These are phyloP conservation scores for Mortierella sp. DNA, from an alignment of 371 early-diverging fungal genomes.

Conservation along the genomic window DNA sequence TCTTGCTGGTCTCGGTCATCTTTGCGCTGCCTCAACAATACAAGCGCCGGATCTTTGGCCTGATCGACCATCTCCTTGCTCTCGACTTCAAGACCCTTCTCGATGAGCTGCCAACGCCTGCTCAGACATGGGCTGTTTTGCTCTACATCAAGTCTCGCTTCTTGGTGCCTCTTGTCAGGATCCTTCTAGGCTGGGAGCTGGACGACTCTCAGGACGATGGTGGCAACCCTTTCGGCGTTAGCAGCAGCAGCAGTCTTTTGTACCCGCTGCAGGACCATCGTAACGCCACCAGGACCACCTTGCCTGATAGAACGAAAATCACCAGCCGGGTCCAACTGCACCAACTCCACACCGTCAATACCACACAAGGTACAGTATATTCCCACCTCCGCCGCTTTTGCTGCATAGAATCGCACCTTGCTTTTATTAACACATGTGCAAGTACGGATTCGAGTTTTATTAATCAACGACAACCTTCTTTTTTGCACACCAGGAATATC, in stretches of 20 bases:
- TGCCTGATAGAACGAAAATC: slow-evolving; percentile 39
- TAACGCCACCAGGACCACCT: slow-evolving; percentile 17
- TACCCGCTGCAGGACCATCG: slow-evolving; percentile 22
- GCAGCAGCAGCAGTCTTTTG: background rate
- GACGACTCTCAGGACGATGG: slow-evolving; percentile 9
- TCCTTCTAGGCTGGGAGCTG: slow-evolving; percentile 48
- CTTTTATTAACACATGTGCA: background rate
- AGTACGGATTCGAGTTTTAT: background rate
- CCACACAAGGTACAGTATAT: slow-evolving; percentile 23
- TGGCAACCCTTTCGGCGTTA: background rate
- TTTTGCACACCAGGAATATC: slow-evolving; percentile 19
- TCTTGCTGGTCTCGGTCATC: slow-evolving; percentile 33
- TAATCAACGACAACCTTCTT: background rate
- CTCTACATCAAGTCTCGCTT: slow-evolving; percentile 14
- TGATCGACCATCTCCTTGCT: slow-evolving; percentile 19
- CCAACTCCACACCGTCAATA: slow-evolving; percentile 28
- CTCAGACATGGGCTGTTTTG: slow-evolving; percentile 16
- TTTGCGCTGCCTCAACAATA: slow-evolving; percentile 26
- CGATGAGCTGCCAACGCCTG: slow-evolving; percentile 21
- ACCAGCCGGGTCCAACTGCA: slow-evolving; percentile 48
- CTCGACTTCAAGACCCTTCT: slow-evolving; percentile 21
- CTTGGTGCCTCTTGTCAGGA: slow-evolving; percentile 29
- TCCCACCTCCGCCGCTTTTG: background rate
- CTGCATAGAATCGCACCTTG: background rate
- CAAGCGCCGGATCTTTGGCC: slow-evolving; percentile 18